Conservation (phyloP, 345 rosid genomes). For the Salix koriyanagi region DNA sequence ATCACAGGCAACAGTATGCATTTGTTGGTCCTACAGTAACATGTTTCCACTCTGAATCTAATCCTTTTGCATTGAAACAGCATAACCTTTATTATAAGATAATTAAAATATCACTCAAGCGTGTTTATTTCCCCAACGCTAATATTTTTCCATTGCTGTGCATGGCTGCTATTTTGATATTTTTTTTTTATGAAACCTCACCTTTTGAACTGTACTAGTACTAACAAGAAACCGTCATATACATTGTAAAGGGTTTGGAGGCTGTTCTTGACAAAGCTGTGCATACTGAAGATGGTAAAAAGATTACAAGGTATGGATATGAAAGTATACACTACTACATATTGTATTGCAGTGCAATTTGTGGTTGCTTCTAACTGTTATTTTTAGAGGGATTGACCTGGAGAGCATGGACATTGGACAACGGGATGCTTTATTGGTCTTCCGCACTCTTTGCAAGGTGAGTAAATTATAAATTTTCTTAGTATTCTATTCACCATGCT, state of each 20-base stretch:
- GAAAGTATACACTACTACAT: background rate
- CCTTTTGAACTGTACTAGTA: conserved; percentile 1
- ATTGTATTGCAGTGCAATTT: background rate
- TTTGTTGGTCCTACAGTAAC: too few species aligned
- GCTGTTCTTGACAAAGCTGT: conserved; percentile 97
- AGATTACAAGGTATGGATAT: conserved; percentile 64
- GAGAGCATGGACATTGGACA: conserved; percentile 94
- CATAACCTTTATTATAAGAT: background rate
- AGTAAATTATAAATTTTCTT: conserved; percentile 8
- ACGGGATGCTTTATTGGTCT: conserved; percentile 89
- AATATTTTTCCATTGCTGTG: background rate
- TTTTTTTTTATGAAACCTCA: background rate
- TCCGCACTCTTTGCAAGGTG: conserved; percentile 99
- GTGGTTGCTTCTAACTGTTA: conserved; percentile 10
- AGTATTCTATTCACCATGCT: too few species aligned
- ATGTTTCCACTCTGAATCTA: too few species aligned
- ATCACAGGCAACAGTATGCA: too few species aligned
- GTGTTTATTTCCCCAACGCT: background rate
- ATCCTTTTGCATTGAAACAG: too few species aligned
- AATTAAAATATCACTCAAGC: too few species aligned
- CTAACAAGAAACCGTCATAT: conserved; percentile 1
- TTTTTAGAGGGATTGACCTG: conserved; percentile 76
- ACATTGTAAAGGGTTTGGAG: conserved; percentile 72
- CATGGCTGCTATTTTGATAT: background rate
- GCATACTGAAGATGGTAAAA: conserved; percentile 93